Percentiles rank a stretch among this genome's conserved stretches.
Evolutionary conservation across 1,139 yeast genomes (phyloP).

Genomic region (Magnusiomyces ingens): DNA sequence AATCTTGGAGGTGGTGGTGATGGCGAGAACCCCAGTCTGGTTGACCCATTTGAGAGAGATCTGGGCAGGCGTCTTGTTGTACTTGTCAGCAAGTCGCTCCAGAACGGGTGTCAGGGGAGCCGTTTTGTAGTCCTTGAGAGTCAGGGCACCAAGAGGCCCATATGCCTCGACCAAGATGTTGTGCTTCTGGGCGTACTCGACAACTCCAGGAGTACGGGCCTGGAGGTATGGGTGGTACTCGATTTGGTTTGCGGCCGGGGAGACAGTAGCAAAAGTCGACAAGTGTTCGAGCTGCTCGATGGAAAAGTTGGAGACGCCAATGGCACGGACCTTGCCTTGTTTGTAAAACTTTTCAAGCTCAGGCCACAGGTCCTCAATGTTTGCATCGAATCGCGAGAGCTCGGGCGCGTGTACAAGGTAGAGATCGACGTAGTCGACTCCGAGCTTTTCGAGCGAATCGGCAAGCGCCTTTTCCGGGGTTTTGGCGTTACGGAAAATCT

Average conservation of each 20-base stretch:
- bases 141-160: constrained; percentile 65
- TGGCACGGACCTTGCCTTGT: constrained; percentile 55
- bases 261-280: constrained; percentile 43
- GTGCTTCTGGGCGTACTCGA: constrained; percentile 47
- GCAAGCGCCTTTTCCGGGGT: constrained; percentile 54
- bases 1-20: constrained; percentile 61
- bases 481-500: constrained; percentile 33
- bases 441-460: constrained; percentile 55
- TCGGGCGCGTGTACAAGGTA: constrained; percentile 87
- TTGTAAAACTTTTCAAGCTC: constrained; percentile 52
- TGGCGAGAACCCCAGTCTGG: constrained; percentile 55
- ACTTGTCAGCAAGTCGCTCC: constrained; percentile 46
- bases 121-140: constrained; percentile 26
- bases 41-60: constrained; percentile 67
- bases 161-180: constrained; percentile 64
- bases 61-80: constrained; percentile 51
- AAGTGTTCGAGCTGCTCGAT: constrained; percentile 46
- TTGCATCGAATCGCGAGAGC: constrained; percentile 42
- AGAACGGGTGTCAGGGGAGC: constrained; percentile 39
- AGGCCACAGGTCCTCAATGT: constrained; percentile 61
- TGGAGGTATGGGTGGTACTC: constrained; percentile 71
- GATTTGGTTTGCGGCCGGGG: constrained; percentile 71
- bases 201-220: constrained; percentile 66
- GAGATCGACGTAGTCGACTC: constrained; percentile 75
- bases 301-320: constrained; percentile 81